phyloP scores from a whole-genome alignment of 768 basidiomycete species.

The Mrakia frigida region DNA sequence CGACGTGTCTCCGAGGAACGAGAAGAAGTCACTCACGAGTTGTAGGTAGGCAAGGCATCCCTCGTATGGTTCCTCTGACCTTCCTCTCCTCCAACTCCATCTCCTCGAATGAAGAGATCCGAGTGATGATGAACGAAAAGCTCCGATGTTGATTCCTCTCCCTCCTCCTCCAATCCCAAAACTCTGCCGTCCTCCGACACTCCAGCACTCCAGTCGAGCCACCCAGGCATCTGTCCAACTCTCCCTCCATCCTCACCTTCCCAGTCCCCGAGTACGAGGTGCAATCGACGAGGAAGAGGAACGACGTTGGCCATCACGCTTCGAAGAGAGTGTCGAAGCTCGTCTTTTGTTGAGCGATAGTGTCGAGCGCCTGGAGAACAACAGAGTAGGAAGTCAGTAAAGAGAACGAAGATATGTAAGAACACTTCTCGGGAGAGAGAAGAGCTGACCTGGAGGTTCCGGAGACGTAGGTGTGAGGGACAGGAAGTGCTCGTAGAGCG shows the following conservation, averaged over 20 bases:
- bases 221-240: slow-evolving; percentile 29
- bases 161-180: neutral
- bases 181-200: neutral
- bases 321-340: slow-evolving; percentile 21
- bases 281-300: slow-evolving; percentile 9
- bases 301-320: slow-evolving; percentile 3
- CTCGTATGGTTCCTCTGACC: slow-evolving; percentile 5
- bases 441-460: neutral
- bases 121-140: slow-evolving; percentile 16
- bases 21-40: slow-evolving; percentile 11
- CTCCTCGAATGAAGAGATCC: slow-evolving; percentile 21
- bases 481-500: neutral
- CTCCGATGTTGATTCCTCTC: neutral
- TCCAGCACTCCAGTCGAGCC: slow-evolving; percentile 22
- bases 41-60: slow-evolving; percentile 9
- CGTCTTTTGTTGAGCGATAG: slow-evolving; percentile 29
- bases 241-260: neutral
- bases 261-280: slow-evolving; percentile 32
- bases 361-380: slow-evolving; percentile 14
- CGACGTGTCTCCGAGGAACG: neutral
- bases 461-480: slow-evolving; percentile 1
- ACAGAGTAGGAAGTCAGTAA: no score
- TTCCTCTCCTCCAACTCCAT: neutral
- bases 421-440: no score
- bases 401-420: no score